Base-by-base conservation (phyloP, 73 alveolate species). In the Blepharisma japonicum region DNA sequence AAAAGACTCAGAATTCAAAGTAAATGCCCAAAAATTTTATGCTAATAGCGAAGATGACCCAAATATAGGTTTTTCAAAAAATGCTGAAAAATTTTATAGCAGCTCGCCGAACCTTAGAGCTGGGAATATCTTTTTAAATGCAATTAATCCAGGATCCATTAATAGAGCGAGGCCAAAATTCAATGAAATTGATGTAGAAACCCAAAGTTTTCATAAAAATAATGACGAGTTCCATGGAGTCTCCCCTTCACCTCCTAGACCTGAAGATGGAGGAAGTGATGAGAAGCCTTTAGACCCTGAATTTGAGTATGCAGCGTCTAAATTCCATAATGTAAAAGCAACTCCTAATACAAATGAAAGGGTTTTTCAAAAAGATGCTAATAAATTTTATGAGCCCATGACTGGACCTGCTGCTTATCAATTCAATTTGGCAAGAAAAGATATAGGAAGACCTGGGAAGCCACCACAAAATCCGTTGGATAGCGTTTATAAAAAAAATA, bases 91-190 rank as follows among this genome's bases (percentile, higher is more conserved):
- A 32, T 32, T 32, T 32, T 32, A 32, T 32, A 32, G 42, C 3
- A 32, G 42, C 42, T 14, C 14, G 47, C 47, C 47, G 0, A 61
- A 61, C 11, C 49, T 11, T 1, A 11, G 2, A 25, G 74, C 47
- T 20, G 11, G 14, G 50, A 61, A 61, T 18, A 14, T 14, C 23
- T 61, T 61, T 61, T 11, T 14, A 18, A 61, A n/a, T 20, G 50
- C 23, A 9, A 61, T 8, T 14, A 25, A n/a, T 39, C 74, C 74
- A 14, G 74, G 74, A 48, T 61, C 74, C 18, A 61, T 61, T 5
- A 61, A 61, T 25, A 61, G 47, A 25, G 18, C 74, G 1, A 61
- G 23, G 47, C 74, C 74, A 9, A 61, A 61, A 25, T 18, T 39
- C 18, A n/a, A 14, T n/a, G 14, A 14, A 14, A 25, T 61, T 61